Evolutionary conservation across 1,284 basidiomycete genomes (phyloP), one percentile per base, ranked within the genome.

Genomic region (Sanghuangporus baumii): DNA sequence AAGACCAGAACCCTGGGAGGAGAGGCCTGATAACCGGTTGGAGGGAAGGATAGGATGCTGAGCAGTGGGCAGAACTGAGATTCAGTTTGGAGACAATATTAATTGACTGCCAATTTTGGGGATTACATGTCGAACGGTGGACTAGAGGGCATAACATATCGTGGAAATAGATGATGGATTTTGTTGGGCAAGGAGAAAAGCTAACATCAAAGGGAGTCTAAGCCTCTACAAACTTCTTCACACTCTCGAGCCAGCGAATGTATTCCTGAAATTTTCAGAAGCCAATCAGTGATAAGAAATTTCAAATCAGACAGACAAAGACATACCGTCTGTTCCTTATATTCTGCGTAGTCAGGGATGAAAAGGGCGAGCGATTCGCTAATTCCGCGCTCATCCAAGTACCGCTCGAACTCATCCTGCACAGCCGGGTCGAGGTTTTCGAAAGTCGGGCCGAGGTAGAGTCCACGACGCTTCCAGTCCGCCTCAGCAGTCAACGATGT

Each of bases 371-470:
- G 79, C 46, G 76, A 78, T 69, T 94, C 89, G 73, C 93, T 87
- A 69, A 99, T 82, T 11, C 94, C 95, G 63, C 96, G 87, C 79
- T 96, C 94, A 66, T 84, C 81, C 59, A 96, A 79, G 81, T 81
- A 96, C 71, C 82, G 80, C 71, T 93, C 88, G 71, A 96, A 93
- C 72, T 92, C 88, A 65, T 90, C 87, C 78, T 98, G 96, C 9
- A 99, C 85, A 6, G 75, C 74, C 38, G 89, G 81, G 72, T 98
- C 96, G 55, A 98, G 86, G 59, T 94, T 93, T 65, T 96, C 93
- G 71, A 98, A 98, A 84, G 88, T 86, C 60, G 96, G 96, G 2
- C 96, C 96, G 72, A 97, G 87, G 81, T 97, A 98, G 68, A 91
- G 78, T 8, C 91, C 93, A 50, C 95, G 85, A 59, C 96, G 86